These are phyloP conservation scores for Hansenula sp. DNA, from an alignment of 1,139 yeast species.

Conservation along the genomic window DNA sequence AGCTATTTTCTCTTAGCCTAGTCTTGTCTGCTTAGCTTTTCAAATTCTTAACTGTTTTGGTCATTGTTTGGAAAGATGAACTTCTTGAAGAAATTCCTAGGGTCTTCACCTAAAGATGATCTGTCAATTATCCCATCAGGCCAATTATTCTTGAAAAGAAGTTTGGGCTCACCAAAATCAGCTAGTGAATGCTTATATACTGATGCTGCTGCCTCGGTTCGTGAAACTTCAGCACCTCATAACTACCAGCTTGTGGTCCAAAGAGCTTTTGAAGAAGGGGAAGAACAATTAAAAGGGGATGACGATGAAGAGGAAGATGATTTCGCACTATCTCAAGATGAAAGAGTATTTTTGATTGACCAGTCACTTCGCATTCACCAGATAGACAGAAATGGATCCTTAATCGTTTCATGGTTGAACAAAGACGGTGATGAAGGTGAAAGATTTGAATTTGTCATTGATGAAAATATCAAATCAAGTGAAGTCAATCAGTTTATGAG, in stretches of 20 bases:
- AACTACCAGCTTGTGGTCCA: constrained; percentile 71
- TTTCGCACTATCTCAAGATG: constrained; percentile 40
- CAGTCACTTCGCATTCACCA: constrained; percentile 53
- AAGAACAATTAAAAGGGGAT: constrained; percentile 49
- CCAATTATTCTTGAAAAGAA: constrained; percentile 66
- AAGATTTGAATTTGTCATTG: constrained; percentile 75
- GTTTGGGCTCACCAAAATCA: constrained; percentile 81
- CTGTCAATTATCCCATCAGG: constrained; percentile 77
- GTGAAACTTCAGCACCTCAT: constrained; percentile 63
- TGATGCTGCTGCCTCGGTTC: constrained; percentile 73
- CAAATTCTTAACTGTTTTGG: background rate
- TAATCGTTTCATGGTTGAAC: constrained; percentile 77
- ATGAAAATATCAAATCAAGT: constrained; percentile 49
- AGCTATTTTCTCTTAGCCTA: background rate
- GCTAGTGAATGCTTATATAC: constrained; percentile 79
- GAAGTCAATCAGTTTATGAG: constrained; percentile 65
- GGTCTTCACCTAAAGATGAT: constrained; percentile 60
- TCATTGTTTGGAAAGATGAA: constrained; percentile 51
- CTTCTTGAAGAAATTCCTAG: constrained; percentile 67
- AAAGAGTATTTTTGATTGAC: constrained; percentile 58
- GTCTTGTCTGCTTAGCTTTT: too few species aligned
- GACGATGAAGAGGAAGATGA: constrained; percentile 54
- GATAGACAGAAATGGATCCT: constrained; percentile 37
- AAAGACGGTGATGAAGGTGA: constrained; percentile 86
- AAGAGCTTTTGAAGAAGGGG: constrained; percentile 68